Evolutionary conservation across 805 yeast genomes (phyloP), one percentile per base, ranked within the genome.

Genomic region (Brettanomyces bruxellensis): DNA sequence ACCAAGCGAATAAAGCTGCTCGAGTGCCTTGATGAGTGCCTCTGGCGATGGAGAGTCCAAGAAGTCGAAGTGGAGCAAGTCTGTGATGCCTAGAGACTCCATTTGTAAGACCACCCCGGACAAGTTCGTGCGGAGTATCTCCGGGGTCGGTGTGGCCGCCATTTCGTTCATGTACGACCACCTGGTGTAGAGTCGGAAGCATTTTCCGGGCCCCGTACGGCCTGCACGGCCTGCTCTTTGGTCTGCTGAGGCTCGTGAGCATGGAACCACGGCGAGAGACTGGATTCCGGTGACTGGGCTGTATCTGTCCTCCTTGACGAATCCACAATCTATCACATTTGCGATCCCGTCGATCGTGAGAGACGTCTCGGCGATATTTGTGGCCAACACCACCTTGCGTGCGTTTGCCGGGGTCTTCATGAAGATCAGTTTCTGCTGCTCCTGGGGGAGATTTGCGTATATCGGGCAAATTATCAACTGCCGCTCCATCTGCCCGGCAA

Each of bases 191-290:
- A 93, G 67, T 36, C 99, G 64, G 58, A 84, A 93, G 65, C 98
- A 91, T 66, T 93, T 91, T 61, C 99, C 99, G 13, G 98, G 96
- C 59, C 96, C 79, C 5, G 97, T 91, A 79, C 99, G 91, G 71
- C 99, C 99, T 47, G 99, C 99, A 77, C 99, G 86, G 77, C 99
- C 99, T 34, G 98, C 98, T 67, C 99, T 80, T 68, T 91, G 99
- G 68, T 91, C 96, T 1, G 99, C 96, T 42, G 95, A 83, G 0
- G 99, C 99, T 68, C 89, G 90, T 9, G 98, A 90, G 51, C 93
- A 90, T 35, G 98, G 98, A 7, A 96, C 86, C 4, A 93, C 98
- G 45, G 91, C 73, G 55, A 91, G 72, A 0, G 97, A 88, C 66
- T 91, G 97, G 30, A 91, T 97, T 65, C 99, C 78, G 48, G 91